Evolutionary conservation across 257 asterid genomes (phyloP), one percentile per base, ranked within the genome.

Genomic region (Schizonepeta tenuifolia): DNA sequence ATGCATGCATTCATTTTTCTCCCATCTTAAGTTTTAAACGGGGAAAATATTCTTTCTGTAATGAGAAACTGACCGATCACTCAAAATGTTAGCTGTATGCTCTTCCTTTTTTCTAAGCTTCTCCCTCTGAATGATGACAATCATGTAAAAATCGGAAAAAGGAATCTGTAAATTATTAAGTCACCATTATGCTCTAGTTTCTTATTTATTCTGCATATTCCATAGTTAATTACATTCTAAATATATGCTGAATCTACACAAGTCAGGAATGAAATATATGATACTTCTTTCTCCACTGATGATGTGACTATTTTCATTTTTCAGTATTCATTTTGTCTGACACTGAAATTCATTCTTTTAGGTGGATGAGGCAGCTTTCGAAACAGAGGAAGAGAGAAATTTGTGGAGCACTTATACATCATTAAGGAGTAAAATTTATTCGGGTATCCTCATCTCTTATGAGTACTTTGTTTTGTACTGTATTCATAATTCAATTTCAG

Each of bases 291-390:
- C 53, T 9, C 41, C 60, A 7, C n/a, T 61, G 13, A 26, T 35
- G 9, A 6, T 51, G 3, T 50, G 10, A 26, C 57, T 50, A 43
- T 18, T 28, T 59, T 7, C 46, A 15, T 70, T 15, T 1, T 70
- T 70, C 61, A 10, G 9, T 72, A 68, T 60, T 49, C 54, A 46
- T 55, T 21, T 69, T 31, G 40, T 11, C 62, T 67, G 58, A 76
- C 18, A 24, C 20, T 21, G 41, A 70, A 73, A 74, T 53, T 13
- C 24, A 43, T 67, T 55, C 13, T 79, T 50, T 44, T 72, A 94
- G 98, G 99, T 94, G 86, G 96, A 94, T 31, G 99, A 89, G 78
- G 70, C 89, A 63, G 91, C 83, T 76, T 91, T 94, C 57, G 96
- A 85, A 75, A 83, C 96, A 51, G 61, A 75, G 31, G 99, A 91